A percentile compares a stretch with the other conserved stretches of the same genome.
Evolutionary conservation across 306 rosid genomes (phyloP).

Genomic region (Vigna reflexopilosa): DNA sequence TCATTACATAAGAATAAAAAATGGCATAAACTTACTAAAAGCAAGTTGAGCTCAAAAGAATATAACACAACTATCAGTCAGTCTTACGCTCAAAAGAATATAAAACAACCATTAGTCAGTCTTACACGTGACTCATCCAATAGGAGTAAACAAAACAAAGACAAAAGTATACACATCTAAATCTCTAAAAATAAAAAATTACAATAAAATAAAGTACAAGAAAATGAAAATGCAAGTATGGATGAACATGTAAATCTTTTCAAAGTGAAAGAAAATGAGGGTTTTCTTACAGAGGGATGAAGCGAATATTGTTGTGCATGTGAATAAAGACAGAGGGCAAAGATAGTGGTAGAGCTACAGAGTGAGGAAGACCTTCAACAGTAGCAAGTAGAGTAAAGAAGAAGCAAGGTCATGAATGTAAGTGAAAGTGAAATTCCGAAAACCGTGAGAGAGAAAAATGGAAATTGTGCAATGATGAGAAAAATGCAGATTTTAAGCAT

Average conservation of each 20-base stretch:
- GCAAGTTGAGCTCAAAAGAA: slow-evolving; percentile 19
- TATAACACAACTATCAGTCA: background rate
- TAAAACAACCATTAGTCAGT: background rate
- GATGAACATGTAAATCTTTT: background rate
- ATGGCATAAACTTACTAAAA: background rate
- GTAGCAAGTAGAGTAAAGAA: too few species aligned
- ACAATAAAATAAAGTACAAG: background rate
- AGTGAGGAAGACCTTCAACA: background rate
- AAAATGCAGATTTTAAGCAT: background rate
- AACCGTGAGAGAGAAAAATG: background rate
- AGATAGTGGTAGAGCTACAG: background rate
- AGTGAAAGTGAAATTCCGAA: background rate
- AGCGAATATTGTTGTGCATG: background rate
- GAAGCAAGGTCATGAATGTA: background rate
- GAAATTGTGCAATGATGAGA: background rate
- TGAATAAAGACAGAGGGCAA: slow-evolving; percentile 11
- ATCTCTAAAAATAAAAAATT: too few species aligned
- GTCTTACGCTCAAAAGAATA: slow-evolving; percentile 6
- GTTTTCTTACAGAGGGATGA: background rate
- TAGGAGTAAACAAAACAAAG: background rate
- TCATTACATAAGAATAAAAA: background rate
- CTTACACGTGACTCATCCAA: background rate
- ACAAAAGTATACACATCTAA: background rate
- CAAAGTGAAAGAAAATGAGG: background rate
- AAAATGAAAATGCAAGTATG: too few species aligned